phyloP scores from a whole-genome alignment of 805 yeast genomes.

The Dipodascus albidus region DNA sequence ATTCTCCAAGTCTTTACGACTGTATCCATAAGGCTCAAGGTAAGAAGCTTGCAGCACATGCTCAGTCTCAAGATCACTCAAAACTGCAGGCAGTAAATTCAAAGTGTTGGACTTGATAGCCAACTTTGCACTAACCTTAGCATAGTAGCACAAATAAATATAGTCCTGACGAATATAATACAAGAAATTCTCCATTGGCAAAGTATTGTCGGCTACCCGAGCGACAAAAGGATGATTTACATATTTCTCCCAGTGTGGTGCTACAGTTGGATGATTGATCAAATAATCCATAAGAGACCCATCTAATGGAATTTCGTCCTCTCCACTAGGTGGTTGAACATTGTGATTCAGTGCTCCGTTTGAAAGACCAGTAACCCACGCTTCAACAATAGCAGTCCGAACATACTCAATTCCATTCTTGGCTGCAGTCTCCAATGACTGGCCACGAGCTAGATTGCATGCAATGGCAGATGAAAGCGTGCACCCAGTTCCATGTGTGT shows the following conservation, averaged over 20 bases:
- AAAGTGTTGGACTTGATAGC: slow-evolving; percentile 49
- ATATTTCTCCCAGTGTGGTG: slow-evolving; percentile 46
- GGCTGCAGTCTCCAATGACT: slow-evolving; percentile 37
- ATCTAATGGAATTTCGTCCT: slow-evolving; percentile 8
- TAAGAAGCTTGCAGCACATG: slow-evolving; percentile 43
- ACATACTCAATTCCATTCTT: slow-evolving; percentile 51
- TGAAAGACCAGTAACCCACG: slow-evolving; percentile 33
- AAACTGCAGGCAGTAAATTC: slow-evolving; percentile 36
- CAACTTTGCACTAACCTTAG: slow-evolving; percentile 52
- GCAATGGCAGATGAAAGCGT: slow-evolving; percentile 75
- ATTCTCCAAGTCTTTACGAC: slow-evolving; percentile 30
- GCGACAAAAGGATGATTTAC: slow-evolving; percentile 51
- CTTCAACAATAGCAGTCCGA: slow-evolving; percentile 47
- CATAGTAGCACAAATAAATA: slow-evolving; percentile 56
- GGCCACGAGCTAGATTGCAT: slow-evolving; percentile 54
- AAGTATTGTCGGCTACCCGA: slow-evolving; percentile 37
- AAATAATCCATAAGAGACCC: slow-evolving; percentile 39
- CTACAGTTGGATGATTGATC: slow-evolving; percentile 43
- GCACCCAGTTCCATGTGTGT: slow-evolving; percentile 89
- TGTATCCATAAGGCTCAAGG: slow-evolving; percentile 33
- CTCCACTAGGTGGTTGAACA: no score
- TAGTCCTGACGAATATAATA: slow-evolving; percentile 47
- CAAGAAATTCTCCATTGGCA: slow-evolving; percentile 18
- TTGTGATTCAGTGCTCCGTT: slow-evolving; percentile 73
- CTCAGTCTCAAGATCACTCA: slow-evolving; percentile 44